These are phyloP conservation scores for Hypoxylon sp. DNA, from an alignment of 2,329 filamentous ascomycete species.

Conservation along the genomic window DNA sequence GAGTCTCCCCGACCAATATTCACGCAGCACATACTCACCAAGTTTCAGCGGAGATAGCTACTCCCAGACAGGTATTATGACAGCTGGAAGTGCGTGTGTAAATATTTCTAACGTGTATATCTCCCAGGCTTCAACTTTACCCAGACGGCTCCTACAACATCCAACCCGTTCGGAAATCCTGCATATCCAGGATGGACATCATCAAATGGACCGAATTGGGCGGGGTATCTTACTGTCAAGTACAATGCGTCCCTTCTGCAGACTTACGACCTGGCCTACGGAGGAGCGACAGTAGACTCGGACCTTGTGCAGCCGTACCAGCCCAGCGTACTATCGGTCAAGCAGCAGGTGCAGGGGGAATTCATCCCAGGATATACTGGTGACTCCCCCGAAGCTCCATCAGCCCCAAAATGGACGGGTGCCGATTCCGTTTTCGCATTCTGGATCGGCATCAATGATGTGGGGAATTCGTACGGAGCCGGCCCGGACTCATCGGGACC, in stretches of 20 bases:
- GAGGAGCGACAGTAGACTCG: constrained; percentile 65
- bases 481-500: constrained; percentile 47
- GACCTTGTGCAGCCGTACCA: constrained; percentile 63
- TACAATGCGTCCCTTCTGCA: constrained; percentile 60
- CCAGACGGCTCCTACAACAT: constrained; percentile 61
- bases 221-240: constrained; percentile 60
- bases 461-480: constrained; percentile 61
- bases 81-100: background rate
- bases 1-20: constrained; percentile 34
- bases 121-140: constrained; percentile 64
- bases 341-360: constrained; percentile 61
- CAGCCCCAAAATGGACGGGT: constrained; percentile 51
- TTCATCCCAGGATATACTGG: constrained; percentile 56
- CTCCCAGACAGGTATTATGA: constrained; percentile 46
- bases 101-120: constrained; percentile 2
- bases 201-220: constrained; percentile 64
- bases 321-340: constrained; percentile 60
- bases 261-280: constrained; percentile 66
- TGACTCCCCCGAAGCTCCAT: constrained; percentile 53
- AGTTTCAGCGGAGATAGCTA: constrained; percentile 51
- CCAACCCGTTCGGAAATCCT: constrained; percentile 73
- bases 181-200: constrained; percentile 63
- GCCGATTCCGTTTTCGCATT: constrained; percentile 58
- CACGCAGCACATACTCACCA: constrained; percentile 4
- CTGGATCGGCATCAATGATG: constrained; percentile 69